Conservation (phyloP, 2,329 filamentous ascomycete species). For the Hypoxylon sp. region DNA sequence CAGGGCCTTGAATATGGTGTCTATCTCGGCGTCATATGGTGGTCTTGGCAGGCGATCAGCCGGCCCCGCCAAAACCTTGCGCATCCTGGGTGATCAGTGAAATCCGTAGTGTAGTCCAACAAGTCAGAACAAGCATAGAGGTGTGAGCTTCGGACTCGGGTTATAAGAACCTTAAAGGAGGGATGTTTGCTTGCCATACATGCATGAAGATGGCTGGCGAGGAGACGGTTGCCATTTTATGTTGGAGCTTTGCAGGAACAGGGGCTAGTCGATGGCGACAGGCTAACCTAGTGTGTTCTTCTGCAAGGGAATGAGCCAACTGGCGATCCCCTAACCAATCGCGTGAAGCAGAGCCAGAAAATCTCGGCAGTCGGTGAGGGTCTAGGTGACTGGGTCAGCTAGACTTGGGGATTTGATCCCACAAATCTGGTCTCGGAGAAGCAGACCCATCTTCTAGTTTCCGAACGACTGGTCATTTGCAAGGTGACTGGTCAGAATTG, state of each 20-base stretch:
- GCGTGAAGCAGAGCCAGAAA: conserved; percentile 32
- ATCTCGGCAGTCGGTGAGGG: conserved; percentile 45
- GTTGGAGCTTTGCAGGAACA: conserved; percentile 38
- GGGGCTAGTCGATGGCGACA: conserved; percentile 45
- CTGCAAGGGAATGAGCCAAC: conserved; percentile 42
- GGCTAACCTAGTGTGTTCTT: conserved; percentile 40
- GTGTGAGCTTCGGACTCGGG: conserved; percentile 30
- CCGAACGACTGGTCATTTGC: conserved; percentile 42
- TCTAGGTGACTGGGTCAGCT: conserved; percentile 21
- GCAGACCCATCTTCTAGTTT: conserved; percentile 30
- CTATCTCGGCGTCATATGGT: conserved; percentile 52
- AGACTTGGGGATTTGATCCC: conserved; percentile 36
- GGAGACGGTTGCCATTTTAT: conserved; percentile 43
- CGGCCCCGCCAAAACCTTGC: conserved; percentile 47
- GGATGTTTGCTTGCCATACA: conserved; percentile 14
- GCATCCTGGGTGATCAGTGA: conserved; percentile 32
- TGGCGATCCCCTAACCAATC: conserved; percentile 43
- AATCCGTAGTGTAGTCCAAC: conserved; percentile 21
- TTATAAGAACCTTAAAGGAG: conserved; percentile 8
- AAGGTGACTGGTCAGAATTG: conserved; percentile 36
- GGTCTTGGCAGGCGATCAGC: conserved; percentile 51
- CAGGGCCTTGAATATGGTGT: conserved; percentile 46
- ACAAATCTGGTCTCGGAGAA: conserved; percentile 37
- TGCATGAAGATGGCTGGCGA: conserved; percentile 22
- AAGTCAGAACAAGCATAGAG: conserved; percentile 20